Conservation (phyloP, 805 yeast genomes). For the Candida corydali region DNA sequence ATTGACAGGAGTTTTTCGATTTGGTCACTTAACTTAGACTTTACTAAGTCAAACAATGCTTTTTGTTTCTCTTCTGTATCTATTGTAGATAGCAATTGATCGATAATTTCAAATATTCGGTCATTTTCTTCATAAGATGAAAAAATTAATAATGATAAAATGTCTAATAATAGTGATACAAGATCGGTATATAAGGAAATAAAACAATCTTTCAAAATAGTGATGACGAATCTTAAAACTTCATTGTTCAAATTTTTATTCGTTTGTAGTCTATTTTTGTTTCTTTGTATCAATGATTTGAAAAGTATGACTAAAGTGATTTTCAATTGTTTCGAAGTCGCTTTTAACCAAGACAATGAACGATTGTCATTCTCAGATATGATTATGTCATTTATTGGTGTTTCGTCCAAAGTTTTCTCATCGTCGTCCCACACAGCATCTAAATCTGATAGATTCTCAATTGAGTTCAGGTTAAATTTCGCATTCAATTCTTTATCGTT, state of each 20-base stretch:
- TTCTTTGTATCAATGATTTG: slow-evolving; percentile 22
- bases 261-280: slow-evolving; percentile 17
- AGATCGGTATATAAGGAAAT: slow-evolving; percentile 28
- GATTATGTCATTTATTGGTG: neutral
- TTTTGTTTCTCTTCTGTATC: slow-evolving; percentile 5
- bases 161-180: slow-evolving; percentile 26
- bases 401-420: slow-evolving; percentile 1
- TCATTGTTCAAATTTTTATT: slow-evolving; percentile 20
- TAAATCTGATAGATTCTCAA: slow-evolving; percentile 6
- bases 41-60: slow-evolving; percentile 13
- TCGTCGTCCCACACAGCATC: slow-evolving; percentile 8
- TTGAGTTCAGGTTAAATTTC: slow-evolving; percentile 2
- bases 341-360: slow-evolving; percentile 30
- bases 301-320: slow-evolving; percentile 28
- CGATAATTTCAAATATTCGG: slow-evolving; percentile 3
- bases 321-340: slow-evolving; percentile 36
- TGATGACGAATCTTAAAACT: slow-evolving; percentile 19
- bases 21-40: slow-evolving; percentile 23
- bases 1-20: slow-evolving; percentile 22
- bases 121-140: slow-evolving; percentile 5
- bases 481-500: slow-evolving; percentile 18
- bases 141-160: slow-evolving; percentile 19
- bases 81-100: neutral
- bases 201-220: slow-evolving; percentile 23
- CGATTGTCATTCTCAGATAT: slow-evolving; percentile 9